Conservation (phyloP, 176 grass and related monocot species). For the Aegilops sharonensis region DNA sequence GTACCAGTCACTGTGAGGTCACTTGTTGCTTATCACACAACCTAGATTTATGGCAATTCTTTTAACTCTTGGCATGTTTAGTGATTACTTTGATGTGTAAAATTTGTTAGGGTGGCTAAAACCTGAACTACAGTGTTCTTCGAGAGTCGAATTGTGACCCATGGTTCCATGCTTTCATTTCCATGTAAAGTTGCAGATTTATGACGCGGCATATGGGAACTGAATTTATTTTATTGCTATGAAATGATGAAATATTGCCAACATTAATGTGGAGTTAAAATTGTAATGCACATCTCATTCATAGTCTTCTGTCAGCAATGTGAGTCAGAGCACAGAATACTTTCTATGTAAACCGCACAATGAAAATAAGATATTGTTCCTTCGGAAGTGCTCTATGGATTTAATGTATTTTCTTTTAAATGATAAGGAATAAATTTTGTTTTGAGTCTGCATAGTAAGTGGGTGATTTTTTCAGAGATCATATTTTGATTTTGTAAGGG, state of each 20-base stretch:
- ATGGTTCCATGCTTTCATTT: neutral
- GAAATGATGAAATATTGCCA: constrained; percentile 16
- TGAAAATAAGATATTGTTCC: too few relatives aligned
- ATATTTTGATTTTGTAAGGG: too few relatives aligned
- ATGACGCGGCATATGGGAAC: neutral
- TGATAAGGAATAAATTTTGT: too few relatives aligned
- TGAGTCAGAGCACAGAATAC: neutral
- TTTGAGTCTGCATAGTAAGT: too few relatives aligned
- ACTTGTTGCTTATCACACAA: neutral
- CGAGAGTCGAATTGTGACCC: neutral
- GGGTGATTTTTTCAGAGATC: too few relatives aligned
- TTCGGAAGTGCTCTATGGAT: too few relatives aligned
- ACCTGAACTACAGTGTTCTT: neutral
- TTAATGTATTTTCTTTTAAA: too few relatives aligned
- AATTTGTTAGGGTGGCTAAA: neutral
- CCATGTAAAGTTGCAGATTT: neutral
- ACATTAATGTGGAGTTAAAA: neutral
- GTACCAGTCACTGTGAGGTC: neutral
- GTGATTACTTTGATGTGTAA: neutral
- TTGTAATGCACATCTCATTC: neutral
- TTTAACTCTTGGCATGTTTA: neutral
- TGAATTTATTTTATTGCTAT: neutral
- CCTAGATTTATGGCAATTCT: neutral
- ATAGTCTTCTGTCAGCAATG: neutral
- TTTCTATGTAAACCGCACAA: neutral